phyloP scores from a whole-genome alignment of 2,329 filamentous ascomycete genomes.

The Nakataea oryzae region DNA sequence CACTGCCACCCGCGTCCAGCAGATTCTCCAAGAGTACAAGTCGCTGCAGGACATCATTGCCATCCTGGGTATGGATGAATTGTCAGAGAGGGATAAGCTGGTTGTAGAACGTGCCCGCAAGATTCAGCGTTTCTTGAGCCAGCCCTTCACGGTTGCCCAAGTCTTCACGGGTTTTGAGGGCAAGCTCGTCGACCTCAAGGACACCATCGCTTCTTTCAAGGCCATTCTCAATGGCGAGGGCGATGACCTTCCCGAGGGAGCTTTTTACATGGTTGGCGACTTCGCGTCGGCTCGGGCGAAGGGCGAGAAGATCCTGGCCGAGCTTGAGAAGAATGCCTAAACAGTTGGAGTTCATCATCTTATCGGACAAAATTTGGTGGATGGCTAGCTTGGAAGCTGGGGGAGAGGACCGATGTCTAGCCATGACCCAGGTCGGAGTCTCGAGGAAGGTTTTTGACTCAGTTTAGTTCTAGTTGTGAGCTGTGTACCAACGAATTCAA shows the following conservation, averaged over 20 bases:
- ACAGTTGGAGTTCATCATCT: conserved; percentile 10
- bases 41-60: conserved; percentile 99
- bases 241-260: conserved; percentile 90
- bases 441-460: conserved; percentile 40
- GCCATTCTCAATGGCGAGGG: conserved; percentile 89
- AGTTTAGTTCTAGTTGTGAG: conserved; percentile 48
- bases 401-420: conserved; percentile 43
- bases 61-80: conserved; percentile 99
- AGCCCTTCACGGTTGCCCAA: conserved; percentile 85
- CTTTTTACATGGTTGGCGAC: conserved; percentile 97
- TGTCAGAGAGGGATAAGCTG: conserved; percentile 98
- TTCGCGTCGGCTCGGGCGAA: conserved; percentile 85
- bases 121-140: conserved; percentile 98
- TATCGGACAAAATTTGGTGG: conserved; percentile 10
- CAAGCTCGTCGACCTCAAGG: conserved; percentile 94
- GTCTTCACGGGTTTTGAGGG: conserved; percentile 93
- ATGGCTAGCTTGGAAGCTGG: conserved; percentile 14
- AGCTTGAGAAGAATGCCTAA: conserved; percentile 58
- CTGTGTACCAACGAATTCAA: conserved; percentile 25
- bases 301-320: conserved; percentile 99
- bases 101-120: conserved; percentile 99
- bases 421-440: conserved; percentile 34
- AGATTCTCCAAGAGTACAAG: conserved; percentile 99
- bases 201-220: conserved; percentile 97
- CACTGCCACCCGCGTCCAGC: conserved; percentile 88